These are phyloP conservation scores for Erodium maritimum DNA, from an alignment of 345 rosid genomes.

Conservation along the genomic window DNA sequence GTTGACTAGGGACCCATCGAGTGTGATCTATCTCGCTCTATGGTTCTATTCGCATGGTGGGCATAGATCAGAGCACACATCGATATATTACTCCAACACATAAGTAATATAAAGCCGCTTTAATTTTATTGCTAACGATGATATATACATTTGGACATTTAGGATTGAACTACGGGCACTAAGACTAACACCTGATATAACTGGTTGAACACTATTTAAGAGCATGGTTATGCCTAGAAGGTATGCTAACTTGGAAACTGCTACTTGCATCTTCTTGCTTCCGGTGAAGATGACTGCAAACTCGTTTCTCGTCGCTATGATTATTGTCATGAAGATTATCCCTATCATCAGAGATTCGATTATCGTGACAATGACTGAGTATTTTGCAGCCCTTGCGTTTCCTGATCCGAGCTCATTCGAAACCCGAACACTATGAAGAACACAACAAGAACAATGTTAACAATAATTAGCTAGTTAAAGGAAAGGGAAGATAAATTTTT, in stretches of 20 bases:
- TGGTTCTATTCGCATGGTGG: no score
- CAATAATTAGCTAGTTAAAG: neutral
- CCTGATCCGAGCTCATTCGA: conserved; percentile 88
- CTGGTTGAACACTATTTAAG: conserved; percentile 77
- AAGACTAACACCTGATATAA: conserved; percentile 49
- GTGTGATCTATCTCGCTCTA: no score
- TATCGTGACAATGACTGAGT: conserved; percentile 50
- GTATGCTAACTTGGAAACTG: conserved; percentile 53
- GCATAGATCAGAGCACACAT: no score
- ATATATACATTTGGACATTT: no score
- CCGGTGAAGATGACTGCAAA: conserved; percentile 63
- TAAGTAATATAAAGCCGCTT: no score
- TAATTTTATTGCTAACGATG: no score
- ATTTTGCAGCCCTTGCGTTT: conserved; percentile 81
- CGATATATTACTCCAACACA: no score
- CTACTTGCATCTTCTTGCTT: conserved; percentile 42
- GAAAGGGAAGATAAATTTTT: neutral
- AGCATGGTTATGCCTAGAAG: conserved; percentile 77
- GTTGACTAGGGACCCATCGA: no score
- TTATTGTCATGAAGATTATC: conserved; percentile 28
- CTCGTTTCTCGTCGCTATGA: conserved; percentile 40
- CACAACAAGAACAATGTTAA: neutral
- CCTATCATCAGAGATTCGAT: conserved; percentile 61
- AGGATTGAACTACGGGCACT: neutral
- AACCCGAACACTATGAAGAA: conserved; percentile 48